Percentiles rank a stretch among this genome's conserved stretches.
phyloP scores from a whole-genome alignment of 2,329 filamentous ascomycete species.

The Myriangium duriaei region DNA sequence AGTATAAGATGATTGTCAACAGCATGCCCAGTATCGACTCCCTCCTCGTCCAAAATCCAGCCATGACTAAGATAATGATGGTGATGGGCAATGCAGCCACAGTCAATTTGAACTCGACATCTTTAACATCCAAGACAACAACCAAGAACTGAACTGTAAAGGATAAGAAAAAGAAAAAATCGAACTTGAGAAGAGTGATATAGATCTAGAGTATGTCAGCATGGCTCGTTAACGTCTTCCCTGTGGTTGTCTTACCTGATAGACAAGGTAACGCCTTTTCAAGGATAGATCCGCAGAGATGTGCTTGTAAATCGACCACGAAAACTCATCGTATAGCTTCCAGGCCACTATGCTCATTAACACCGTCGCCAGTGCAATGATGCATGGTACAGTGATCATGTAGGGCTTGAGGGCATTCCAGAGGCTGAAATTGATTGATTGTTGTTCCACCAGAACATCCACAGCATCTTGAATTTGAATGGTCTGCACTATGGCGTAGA shows the following conservation, averaged over 20 bases:
- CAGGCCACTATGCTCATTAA: constrained; percentile 67
- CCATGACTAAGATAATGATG: constrained; percentile 72
- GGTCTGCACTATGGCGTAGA: constrained; percentile 87
- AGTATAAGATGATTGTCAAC: constrained; percentile 66
- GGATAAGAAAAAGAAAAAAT: constrained; percentile 99
- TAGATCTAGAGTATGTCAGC: constrained; percentile 57
- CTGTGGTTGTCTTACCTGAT: constrained; percentile 55
- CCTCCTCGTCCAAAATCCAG: constrained; percentile 71
- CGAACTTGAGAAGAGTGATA: constrained; percentile 93
- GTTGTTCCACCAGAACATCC: constrained; percentile 15
- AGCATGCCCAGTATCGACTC: constrained; percentile 73
- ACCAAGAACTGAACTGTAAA: constrained; percentile 98
- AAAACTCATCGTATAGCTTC: constrained; percentile 97
- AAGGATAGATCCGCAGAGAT: constrained; percentile 94
- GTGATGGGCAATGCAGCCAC: constrained; percentile 84
- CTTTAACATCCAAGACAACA: constrained; percentile 57
- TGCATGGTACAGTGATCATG: constrained; percentile 70
- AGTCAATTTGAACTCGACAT: constrained; percentile 73
- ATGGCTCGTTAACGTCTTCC: neutral
- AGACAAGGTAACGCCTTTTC: constrained; percentile 92
- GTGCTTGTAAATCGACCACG: constrained; percentile 98
- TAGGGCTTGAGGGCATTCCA: constrained; percentile 62
- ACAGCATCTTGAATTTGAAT: constrained; percentile 78
- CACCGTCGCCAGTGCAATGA: constrained; percentile 66
- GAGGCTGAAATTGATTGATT: constrained; percentile 41